phyloP scores from a whole-genome alignment of 2,329 filamentous ascomycete species.

The Ophiocordyceps camponoti-leonardi region DNA sequence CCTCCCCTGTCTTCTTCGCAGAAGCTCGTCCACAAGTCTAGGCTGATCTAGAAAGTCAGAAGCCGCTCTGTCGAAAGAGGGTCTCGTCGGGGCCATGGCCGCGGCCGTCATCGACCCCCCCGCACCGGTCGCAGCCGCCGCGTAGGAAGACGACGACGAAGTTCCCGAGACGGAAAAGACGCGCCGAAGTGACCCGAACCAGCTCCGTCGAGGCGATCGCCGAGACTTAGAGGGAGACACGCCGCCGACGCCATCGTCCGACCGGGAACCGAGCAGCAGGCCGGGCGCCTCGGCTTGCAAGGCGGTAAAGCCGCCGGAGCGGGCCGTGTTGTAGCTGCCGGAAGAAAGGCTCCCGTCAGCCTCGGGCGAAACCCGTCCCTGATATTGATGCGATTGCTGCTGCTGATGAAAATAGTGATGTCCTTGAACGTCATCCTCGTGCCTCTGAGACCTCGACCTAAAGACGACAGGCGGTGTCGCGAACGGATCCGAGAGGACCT shows the following conservation, averaged over 20 bases:
- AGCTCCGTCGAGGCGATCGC: constrained; percentile 30
- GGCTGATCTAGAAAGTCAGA: constrained; percentile 27
- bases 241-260: constrained; percentile 28
- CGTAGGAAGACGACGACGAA: not conserved
- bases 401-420: too few relatives aligned
- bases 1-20: constrained; percentile 36
- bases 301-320: constrained; percentile 27
- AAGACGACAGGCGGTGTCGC: constrained; percentile 22
- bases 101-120: too few relatives aligned
- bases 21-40: constrained; percentile 28
- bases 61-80: constrained; percentile 6
- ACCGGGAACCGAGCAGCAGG: constrained; percentile 14
- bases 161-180: constrained; percentile 34
- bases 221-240: constrained; percentile 36
- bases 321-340: constrained; percentile 35
- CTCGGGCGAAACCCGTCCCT: too few relatives aligned
- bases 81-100: constrained; percentile 7
- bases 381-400: too few relatives aligned
- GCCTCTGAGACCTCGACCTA: too few relatives aligned
- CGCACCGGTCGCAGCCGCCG: too few relatives aligned
- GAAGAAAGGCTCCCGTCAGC: constrained; percentile 17
- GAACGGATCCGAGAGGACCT: constrained; percentile 30
- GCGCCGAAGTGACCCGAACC: constrained; percentile 51
- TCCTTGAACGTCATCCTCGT: not conserved
- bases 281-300: constrained; percentile 35